Base-by-base conservation (phyloP, 768 basidiomycete species). In the Hypholoma sublateritium region DNA sequence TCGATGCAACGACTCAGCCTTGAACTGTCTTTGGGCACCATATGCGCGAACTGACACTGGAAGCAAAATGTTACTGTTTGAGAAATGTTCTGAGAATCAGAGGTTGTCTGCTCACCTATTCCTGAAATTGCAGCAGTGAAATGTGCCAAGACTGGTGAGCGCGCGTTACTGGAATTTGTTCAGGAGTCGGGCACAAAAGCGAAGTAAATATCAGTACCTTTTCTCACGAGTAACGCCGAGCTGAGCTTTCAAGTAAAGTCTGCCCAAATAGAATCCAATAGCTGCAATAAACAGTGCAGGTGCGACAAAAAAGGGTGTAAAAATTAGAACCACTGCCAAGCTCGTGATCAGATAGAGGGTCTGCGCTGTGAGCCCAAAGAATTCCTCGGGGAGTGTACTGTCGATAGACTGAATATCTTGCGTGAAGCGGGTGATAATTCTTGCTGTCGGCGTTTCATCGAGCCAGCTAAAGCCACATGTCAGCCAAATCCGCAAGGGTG, bases 21-120 rank as follows among this genome's bases (percentile, higher is more conserved):
- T 78, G 72, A 80, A 85, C 5, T 69, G 60, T 24, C 74, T 67
- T 69, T 88, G 79, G 4, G 82, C 84, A 3, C 82, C 82, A 65
- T 85, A 89, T 0, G 88, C 88, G 22, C 87, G 77, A 55, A 89
- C 83, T 5, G 85, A 79, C 19, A 70, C 79, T 80, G 50, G 12
- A 32, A 34, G 5, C 9, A 46, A 42, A 14, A 3, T 16, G 32
- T 51, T 22, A 24, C 5, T 11, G 4, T 34, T 5, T 9, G 17
- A n/a, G n/a, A 22, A 36, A 14, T 37, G 13, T 17, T 5, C 46
- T 19, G 4, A n/a, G 25, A 35, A 34, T 19, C n/a, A n/a, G 16
- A 22, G 25, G 41, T 44, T 35, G 11, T 16, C 4, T 56, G 21
- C 72, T 53, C 70, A 78, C 77, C 70, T 36, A 86, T 61, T 11